phyloP scores from a whole-genome alignment of 2,329 filamentous ascomycete species.

The Colletotrichum eremochloae region DNA sequence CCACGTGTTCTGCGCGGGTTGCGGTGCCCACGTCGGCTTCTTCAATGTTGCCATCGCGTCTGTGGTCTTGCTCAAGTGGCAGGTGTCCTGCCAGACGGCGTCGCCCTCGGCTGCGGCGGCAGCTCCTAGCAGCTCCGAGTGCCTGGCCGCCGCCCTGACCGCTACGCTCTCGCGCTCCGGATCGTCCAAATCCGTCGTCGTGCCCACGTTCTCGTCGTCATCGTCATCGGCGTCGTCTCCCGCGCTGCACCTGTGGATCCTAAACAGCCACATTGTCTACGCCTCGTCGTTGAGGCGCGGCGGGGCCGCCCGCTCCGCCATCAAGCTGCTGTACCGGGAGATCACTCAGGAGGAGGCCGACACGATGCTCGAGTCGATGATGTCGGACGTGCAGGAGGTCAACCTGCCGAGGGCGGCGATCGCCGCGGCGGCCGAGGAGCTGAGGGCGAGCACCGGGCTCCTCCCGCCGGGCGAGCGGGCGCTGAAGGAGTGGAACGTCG shows the following conservation, averaged over 20 bases:
- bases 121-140: slow-evolving; percentile 61
- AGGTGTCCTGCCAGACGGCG: slow-evolving; percentile 57
- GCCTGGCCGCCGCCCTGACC: slow-evolving; percentile 65
- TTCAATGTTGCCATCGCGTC: slow-evolving; percentile 60
- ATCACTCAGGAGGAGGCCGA: slow-evolving; percentile 60
- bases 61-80: slow-evolving; percentile 70
- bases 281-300: slow-evolving; percentile 55
- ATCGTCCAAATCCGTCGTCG: slow-evolving; percentile 68
- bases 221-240: background rate
- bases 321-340: slow-evolving; percentile 67
- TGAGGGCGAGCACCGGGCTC: slow-evolving; percentile 63
- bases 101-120: slow-evolving; percentile 39
- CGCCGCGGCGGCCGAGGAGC: slow-evolving; percentile 54
- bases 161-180: slow-evolving; percentile 69
- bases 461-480: slow-evolving; percentile 68
- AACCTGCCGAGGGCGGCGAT: slow-evolving; percentile 66
- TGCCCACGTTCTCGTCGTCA: slow-evolving; percentile 51
- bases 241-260: slow-evolving; percentile 65
- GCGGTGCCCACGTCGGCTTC: slow-evolving; percentile 61
- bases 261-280: slow-evolving; percentile 68
- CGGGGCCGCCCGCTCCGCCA: slow-evolving; percentile 52
- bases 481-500: slow-evolving; percentile 78
- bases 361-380: slow-evolving; percentile 63
- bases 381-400: slow-evolving; percentile 71
- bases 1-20: slow-evolving; percentile 61